Base-by-base conservation (phyloP, 2,329 filamentous ascomycete species). In the Plenodomus biglobosus region DNA sequence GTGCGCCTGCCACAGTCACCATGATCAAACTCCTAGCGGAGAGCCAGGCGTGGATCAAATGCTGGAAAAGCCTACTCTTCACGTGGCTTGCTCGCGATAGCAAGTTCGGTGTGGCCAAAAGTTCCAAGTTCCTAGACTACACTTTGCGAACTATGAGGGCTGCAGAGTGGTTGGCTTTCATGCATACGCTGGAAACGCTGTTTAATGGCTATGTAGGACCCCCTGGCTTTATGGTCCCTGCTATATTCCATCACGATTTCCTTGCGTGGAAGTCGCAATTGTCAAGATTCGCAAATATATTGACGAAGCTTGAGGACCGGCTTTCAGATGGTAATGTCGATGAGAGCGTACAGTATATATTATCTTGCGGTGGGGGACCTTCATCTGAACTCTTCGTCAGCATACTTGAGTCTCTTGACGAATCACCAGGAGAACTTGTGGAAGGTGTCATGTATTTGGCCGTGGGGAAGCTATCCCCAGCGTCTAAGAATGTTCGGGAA, bases 61-160 rank as follows among this genome's bases (percentile, higher is more conserved):
- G 61, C 40, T 69, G 62, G 62, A 58, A 48, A 41, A 45, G 48
- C 4, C 37, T 69, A 7, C 46, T 65, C 1, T 61, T 58, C 32
- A 48, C 45, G 18, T 47, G 54, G 44, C 37, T 62, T 6, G 40
- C 45, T 15, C 30, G 55, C 49, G 50, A 55, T 44, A 36, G 38
- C 46, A 35, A 46, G 16, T 2, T 36, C 35, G 30, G 15, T 18
- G 38, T 21, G 17, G 19, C 6, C 32, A 16, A 16, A 18, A 17
- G 37, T 30, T 35, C 19, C 19, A 39, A 42, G 17, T n/a, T 56
- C 2, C 8, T 64, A 3, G 54, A 64, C 0, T 52, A 61, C 40
- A 44, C 52, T 0, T 18, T 64, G 7, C 42, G 52, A 3, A 45
- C 57, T 8, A 58, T 66, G 49, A 58, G 50, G 21, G 42, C 50